These are phyloP conservation scores for Gossypium trilobum DNA, from an alignment of 441 rosid genomes.

Conservation along the genomic window DNA sequence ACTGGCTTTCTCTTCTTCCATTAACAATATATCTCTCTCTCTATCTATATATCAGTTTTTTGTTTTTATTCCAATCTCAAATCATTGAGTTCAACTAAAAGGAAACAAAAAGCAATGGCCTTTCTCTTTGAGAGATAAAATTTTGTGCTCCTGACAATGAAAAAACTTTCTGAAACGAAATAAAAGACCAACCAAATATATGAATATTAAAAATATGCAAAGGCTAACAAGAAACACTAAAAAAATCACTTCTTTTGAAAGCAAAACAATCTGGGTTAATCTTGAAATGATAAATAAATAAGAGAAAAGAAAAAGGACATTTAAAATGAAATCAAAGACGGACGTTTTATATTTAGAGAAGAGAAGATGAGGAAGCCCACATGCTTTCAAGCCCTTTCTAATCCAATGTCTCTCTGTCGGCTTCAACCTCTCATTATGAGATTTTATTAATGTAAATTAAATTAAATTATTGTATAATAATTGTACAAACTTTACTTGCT, in stretches of 20 bases:
- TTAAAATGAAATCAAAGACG: constrained; percentile 11
- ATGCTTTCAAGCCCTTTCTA: constrained; percentile 31
- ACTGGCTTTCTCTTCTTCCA: constrained; percentile 38
- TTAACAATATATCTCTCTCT: constrained; percentile 21
- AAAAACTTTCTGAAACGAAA: constrained; percentile 9
- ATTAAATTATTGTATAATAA: neutral
- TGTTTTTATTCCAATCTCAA: constrained; percentile 22
- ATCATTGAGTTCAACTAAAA: constrained; percentile 16
- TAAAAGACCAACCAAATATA: neutral
- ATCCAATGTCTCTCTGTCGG: constrained; percentile 43
- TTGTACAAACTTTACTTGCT: neutral
- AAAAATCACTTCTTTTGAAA: neutral
- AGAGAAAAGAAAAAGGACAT: neutral
- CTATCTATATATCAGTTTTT: neutral
- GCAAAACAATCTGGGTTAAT: constrained; percentile 20
- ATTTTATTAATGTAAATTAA: neutral
- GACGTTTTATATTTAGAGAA: constrained; percentile 6
- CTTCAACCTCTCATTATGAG: constrained; percentile 10
- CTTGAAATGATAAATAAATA: constrained; percentile 4
- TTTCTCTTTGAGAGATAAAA: constrained; percentile 10
- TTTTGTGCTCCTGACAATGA: neutral
- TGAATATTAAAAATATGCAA: neutral
- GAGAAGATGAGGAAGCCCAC: constrained; percentile 36
- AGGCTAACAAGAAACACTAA: constrained; percentile 10
- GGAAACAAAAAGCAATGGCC: constrained; percentile 15